Percentiles rank a stretch among this genome's conserved stretches.
Conservation (phyloP, 495 filamentous ascomycete species). For the Aspergillus steynii region DNA sequence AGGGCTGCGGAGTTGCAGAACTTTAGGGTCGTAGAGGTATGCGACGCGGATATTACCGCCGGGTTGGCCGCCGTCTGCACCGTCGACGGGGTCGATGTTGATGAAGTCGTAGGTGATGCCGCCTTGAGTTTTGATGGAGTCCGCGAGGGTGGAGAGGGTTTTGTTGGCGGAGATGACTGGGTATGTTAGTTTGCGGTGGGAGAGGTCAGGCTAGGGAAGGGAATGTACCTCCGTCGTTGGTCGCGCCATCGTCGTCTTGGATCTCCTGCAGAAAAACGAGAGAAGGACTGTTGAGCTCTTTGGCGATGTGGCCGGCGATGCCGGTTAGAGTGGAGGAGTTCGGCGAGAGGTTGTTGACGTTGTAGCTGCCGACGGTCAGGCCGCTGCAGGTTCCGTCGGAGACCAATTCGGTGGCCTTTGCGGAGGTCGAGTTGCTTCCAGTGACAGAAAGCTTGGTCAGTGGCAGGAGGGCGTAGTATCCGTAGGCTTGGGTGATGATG, state of each 20-base stretch:
- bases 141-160: constrained; percentile 33
- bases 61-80: constrained; percentile 56
- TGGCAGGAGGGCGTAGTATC: constrained; percentile 61
- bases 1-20: constrained; percentile 49
- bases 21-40: constrained; percentile 56
- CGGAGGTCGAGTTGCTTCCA: constrained; percentile 25
- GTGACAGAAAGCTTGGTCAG: constrained; percentile 48
- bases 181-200: not conserved
- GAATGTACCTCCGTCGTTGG: constrained; percentile 46
- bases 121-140: constrained; percentile 13
- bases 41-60: constrained; percentile 67
- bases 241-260: constrained; percentile 57
- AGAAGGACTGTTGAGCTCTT: constrained; percentile 52
- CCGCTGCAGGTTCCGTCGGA: constrained; percentile 47
- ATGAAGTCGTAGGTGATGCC: constrained; percentile 32
- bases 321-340: constrained; percentile 40
- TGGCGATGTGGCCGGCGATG: constrained; percentile 56
- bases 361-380: constrained; percentile 59
- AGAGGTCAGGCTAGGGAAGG: not conserved
- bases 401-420: constrained; percentile 42
- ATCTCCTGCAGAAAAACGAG: constrained; percentile 62
- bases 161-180: constrained; percentile 31
- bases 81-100: constrained; percentile 49
- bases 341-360: constrained; percentile 60
- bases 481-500: constrained; percentile 55